A percentile compares a stretch with the other conserved stretches of the same genome.
These are phyloP conservation scores for Neospora caninum DNA, from an alignment of 169 alveolate genomes.

Conservation along the genomic window DNA sequence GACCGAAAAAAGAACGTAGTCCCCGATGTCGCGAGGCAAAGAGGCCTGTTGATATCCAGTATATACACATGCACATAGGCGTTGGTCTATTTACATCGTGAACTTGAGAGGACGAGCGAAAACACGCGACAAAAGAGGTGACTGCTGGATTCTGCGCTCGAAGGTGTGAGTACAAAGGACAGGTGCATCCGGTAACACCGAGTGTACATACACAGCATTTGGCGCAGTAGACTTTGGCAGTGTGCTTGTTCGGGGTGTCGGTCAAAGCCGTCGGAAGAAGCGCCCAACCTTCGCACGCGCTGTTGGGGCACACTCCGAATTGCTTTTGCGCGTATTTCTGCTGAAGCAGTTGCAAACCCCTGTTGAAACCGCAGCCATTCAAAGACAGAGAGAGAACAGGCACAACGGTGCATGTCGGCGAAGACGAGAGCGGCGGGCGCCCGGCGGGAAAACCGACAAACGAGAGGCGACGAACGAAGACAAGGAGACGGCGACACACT, in stretches of 20 bases:
- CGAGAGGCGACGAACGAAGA: neutral
- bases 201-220: constrained; percentile 80
- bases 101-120: too few species aligned
- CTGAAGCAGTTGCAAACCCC: constrained; percentile 80
- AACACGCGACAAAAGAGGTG: too few species aligned
- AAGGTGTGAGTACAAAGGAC: too few species aligned
- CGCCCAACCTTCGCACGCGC: constrained; percentile 86
- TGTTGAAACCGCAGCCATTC: neutral
- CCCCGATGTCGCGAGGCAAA: too few species aligned
- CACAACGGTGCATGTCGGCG: neutral
- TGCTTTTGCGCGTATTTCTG: constrained; percentile 85
- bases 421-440: neutral
- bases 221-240: constrained; percentile 93
- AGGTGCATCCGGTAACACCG: too few species aligned
- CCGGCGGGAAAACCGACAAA: neutral
- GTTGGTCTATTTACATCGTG: too few species aligned
- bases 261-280: constrained; percentile 91
- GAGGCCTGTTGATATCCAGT: too few species aligned
- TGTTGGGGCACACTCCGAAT: constrained; percentile 91
- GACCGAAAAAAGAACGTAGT: too few species aligned
- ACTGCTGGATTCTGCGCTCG: too few species aligned
- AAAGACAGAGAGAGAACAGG: neutral
- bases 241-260: constrained; percentile 86
- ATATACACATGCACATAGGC: too few species aligned
- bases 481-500: too few species aligned